phyloP scores from a whole-genome alignment of 1,284 basidiomycete species.

The Inonotus hispidus region DNA sequence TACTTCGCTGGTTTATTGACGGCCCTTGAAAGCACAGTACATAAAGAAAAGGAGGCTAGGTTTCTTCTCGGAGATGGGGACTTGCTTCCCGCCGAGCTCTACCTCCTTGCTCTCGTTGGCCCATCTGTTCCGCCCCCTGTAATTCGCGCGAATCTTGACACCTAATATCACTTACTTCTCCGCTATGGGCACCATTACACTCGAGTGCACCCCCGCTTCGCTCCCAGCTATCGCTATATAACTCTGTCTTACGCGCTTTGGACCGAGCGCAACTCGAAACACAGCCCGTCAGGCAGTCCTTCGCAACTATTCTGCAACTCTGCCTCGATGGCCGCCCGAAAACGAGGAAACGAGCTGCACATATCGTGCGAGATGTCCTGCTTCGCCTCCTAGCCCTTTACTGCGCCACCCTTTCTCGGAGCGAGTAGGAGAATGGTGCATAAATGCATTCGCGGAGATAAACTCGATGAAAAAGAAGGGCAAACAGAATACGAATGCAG shows the following conservation, averaged over 20 bases:
- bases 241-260: conserved; percentile 59
- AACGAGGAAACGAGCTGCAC: conserved; percentile 87
- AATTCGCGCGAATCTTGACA: conserved; percentile 60
- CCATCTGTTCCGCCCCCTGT: conserved; percentile 69
- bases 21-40: conserved; percentile 69
- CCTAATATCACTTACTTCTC: conserved; percentile 64
- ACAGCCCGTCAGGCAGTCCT: conserved; percentile 68
- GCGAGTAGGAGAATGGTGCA: conserved; percentile 76
- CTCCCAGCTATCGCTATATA: conserved; percentile 73
- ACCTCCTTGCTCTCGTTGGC: conserved; percentile 72
- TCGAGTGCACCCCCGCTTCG: conserved; percentile 65
- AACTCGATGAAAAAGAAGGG: conserved; percentile 56
- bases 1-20: conserved; percentile 87
- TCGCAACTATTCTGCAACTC: conserved; percentile 76
- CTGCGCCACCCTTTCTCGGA: conserved; percentile 81
- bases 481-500: conserved; percentile 47
- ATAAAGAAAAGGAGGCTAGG: conserved; percentile 45
- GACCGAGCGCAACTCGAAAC: conserved; percentile 67
- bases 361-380: conserved; percentile 72
- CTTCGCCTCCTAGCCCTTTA: conserved; percentile 71
- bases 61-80: conserved; percentile 69
- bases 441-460: conserved; percentile 61
- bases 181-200: conserved; percentile 64
- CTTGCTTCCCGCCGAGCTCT: conserved; percentile 81
- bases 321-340: conserved; percentile 89